A percentile compares a stretch with the other conserved stretches of the same genome.
Conservation (phyloP, 148 eudicot species). For the Pouteria glomerata region DNA sequence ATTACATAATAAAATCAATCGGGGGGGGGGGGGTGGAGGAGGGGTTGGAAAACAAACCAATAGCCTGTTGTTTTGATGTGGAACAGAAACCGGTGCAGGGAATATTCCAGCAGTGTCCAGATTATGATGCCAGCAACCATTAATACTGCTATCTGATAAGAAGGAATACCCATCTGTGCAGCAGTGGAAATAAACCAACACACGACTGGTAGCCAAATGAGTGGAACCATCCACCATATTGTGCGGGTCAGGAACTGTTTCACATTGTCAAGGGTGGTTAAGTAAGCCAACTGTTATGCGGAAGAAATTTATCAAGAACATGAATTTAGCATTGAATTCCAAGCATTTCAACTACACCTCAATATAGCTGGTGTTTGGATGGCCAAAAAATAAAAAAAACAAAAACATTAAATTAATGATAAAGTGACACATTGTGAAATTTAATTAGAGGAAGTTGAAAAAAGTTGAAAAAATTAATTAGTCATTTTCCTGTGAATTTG, state of each 20-base stretch:
- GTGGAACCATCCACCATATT: slow-evolving; percentile 82
- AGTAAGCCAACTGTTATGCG: neutral
- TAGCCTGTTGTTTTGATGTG: slow-evolving; percentile 85
- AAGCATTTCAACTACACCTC: too few relatives aligned
- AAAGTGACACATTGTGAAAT: too few relatives aligned
- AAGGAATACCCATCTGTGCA: slow-evolving; percentile 43
- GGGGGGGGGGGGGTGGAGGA: neutral
- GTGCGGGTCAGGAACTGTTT: slow-evolving; percentile 74
- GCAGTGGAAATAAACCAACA: slow-evolving; percentile 54
- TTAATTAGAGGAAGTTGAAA: too few relatives aligned
- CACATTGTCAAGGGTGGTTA: neutral
- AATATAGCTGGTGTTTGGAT: too few relatives aligned
- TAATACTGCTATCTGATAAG: slow-evolving; percentile 41
- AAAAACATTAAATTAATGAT: too few relatives aligned
- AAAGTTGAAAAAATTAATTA: too few relatives aligned
- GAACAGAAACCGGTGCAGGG: slow-evolving; percentile 88
- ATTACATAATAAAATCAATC: too few relatives aligned
- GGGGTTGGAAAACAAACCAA: slow-evolving; percentile 44
- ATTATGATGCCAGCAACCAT: slow-evolving; percentile 56
- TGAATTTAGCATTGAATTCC: neutral
- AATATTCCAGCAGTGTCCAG: slow-evolving; percentile 85
- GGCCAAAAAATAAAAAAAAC: too few relatives aligned
- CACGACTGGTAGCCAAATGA: slow-evolving; percentile 89
- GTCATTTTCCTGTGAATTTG: too few relatives aligned
- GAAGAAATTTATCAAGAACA: neutral